Conservation (phyloP, 2,329 filamentous ascomycete species). For the Cladorrhinum sp. region DNA sequence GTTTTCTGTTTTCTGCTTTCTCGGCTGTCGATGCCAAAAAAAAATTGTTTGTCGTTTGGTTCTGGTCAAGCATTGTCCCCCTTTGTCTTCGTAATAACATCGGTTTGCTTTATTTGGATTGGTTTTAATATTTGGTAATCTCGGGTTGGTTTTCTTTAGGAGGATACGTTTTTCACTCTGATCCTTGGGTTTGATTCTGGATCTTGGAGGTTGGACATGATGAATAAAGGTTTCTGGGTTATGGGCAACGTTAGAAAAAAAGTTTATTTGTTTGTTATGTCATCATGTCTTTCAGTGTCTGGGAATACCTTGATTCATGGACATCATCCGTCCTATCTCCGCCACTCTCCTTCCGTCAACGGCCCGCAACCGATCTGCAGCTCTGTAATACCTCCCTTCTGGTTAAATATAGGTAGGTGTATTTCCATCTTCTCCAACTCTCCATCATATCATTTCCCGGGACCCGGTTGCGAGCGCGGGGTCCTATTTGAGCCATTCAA, state of each 20-base stretch:
- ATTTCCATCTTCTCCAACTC: neutral
- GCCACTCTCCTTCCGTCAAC: neutral
- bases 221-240: neutral
- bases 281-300: neutral
- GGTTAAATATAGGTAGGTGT: neutral
- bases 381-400: neutral
- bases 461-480: slow-evolving; percentile 17
- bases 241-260: neutral
- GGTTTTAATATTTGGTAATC: neutral
- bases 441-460: slow-evolving; percentile 8
- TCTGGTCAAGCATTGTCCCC: neutral
- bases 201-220: neutral
- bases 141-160: neutral
- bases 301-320: neutral
- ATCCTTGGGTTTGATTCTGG: neutral
- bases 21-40: neutral
- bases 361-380: neutral
- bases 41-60: neutral
- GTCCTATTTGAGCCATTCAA: slow-evolving; percentile 3
- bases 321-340: neutral
- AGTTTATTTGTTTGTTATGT: neutral
- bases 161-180: neutral
- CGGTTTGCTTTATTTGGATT: neutral
- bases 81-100: neutral
- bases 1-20: neutral